A percentile compares a stretch with the other conserved stretches of the same genome.
Conservation (phyloP, 306 rosid species). For the Fragaria iinumae region DNA sequence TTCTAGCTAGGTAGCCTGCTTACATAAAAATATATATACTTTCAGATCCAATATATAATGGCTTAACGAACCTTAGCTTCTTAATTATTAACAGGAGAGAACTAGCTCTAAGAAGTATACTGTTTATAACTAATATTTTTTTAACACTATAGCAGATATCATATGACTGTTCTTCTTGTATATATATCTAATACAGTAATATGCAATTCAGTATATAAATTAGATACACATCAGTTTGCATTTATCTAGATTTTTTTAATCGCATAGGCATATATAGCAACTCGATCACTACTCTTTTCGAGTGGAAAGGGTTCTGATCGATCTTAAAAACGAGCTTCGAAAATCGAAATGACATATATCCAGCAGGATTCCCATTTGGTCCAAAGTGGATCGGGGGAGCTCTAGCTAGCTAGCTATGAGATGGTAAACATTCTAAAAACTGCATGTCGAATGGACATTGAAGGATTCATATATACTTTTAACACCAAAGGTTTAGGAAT, state of each 20-base stretch:
- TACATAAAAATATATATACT: not conserved
- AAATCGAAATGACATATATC: not conserved
- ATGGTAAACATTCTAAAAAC: too few relatives aligned
- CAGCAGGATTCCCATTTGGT: not conserved
- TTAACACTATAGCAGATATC: too few relatives aligned
- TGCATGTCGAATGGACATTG: too few relatives aligned
- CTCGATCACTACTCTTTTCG: not conserved
- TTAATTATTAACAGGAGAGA: not conserved
- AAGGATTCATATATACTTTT: too few relatives aligned
- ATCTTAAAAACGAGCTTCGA: not conserved
- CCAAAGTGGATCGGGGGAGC: not conserved
- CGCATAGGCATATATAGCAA: not conserved
- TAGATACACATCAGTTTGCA: not conserved
- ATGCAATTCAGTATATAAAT: too few relatives aligned
- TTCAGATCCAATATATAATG: not conserved
- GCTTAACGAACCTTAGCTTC: not conserved
- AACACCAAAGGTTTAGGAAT: too few relatives aligned
- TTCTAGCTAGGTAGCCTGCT: not conserved
- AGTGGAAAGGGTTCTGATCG: not conserved
- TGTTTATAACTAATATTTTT: too few relatives aligned
- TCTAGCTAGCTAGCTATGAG: too few relatives aligned
- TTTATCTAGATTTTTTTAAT: not conserved
- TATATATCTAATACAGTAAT: too few relatives aligned
- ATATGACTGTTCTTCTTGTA: too few relatives aligned
- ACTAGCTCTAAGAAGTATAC: too few relatives aligned